Conservation (phyloP, 2,329 filamentous ascomycete species). For the Pseudocercospora fuligena region DNA sequence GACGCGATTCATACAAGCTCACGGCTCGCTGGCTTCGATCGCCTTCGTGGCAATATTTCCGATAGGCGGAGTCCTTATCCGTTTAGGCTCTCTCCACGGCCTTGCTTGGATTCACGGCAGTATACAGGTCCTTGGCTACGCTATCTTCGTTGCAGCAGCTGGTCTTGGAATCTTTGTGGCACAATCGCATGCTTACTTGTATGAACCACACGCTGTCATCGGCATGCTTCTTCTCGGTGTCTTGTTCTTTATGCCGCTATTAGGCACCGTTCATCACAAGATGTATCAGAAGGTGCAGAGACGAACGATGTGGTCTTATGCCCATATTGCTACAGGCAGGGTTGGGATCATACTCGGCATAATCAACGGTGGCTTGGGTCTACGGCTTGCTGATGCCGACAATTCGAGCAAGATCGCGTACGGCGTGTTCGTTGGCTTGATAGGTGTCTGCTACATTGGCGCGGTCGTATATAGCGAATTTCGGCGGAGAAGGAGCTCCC, state of each 20-base stretch:
- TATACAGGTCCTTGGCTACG: constrained; percentile 55
- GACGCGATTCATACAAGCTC: constrained; percentile 35
- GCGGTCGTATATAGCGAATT: neutral
- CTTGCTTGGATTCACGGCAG: constrained; percentile 51
- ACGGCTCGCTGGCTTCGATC: constrained; percentile 49
- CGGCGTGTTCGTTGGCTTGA: neutral
- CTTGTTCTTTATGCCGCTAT: constrained; percentile 57
- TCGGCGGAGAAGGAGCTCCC: neutral
- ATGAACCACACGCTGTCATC: constrained; percentile 57
- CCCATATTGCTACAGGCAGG: constrained; percentile 37
- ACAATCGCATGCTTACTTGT: constrained; percentile 43
- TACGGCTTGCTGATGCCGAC: constrained; percentile 44
- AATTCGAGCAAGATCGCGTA: neutral
- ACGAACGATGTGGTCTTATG: constrained; percentile 53
- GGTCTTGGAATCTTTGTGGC: constrained; percentile 59
- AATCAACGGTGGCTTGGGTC: constrained; percentile 62
- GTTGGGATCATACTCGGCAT: constrained; percentile 57
- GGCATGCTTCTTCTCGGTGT: constrained; percentile 57
- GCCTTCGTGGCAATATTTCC: constrained; percentile 54
- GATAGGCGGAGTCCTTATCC: constrained; percentile 49
- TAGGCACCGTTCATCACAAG: constrained; percentile 58
- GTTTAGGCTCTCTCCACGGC: constrained; percentile 49
- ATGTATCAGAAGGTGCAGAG: constrained; percentile 54
- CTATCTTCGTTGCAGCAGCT: constrained; percentile 54
- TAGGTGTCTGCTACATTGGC: neutral